A percentile compares a stretch with the other conserved stretches of the same genome.
Conservation (phyloP, 192 early-diverging fungal genomes). For the Polychytrium aggregatum region DNA sequence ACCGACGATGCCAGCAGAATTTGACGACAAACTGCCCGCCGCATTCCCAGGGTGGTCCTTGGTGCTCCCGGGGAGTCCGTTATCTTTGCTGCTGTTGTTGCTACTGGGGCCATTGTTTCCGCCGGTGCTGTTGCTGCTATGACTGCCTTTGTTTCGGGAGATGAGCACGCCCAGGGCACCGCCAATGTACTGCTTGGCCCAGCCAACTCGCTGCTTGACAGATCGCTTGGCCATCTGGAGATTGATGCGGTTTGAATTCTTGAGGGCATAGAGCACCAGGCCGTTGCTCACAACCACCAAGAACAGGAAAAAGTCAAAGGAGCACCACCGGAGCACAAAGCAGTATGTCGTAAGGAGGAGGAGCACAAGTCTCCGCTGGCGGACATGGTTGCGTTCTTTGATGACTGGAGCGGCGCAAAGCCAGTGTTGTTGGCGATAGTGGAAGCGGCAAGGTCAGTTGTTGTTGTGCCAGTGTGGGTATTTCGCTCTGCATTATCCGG, state of each 20-base stretch:
- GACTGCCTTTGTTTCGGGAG: no score
- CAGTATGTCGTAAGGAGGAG: not conserved
- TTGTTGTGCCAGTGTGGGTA: no score
- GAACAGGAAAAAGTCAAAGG: slow-evolving; percentile 2
- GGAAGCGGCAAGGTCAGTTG: not conserved
- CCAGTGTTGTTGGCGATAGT: not conserved
- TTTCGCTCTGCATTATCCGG: no score
- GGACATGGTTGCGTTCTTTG: not conserved
- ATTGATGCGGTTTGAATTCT: slow-evolving; percentile 1
- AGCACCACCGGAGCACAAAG: not conserved
- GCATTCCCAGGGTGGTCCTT: no score
- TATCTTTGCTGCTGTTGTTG: no score
- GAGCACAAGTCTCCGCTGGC: not conserved
- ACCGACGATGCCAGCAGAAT: no score
- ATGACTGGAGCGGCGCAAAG: not conserved
- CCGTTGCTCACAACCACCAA: not conserved
- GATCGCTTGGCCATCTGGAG: slow-evolving; percentile 1
- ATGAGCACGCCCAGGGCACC: no score
- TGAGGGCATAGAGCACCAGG: not conserved
- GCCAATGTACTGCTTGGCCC: slow-evolving; percentile 3
- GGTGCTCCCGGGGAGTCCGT: no score
- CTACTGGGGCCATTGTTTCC: no score
- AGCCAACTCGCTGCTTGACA: slow-evolving; percentile 1
- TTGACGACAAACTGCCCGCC: no score
- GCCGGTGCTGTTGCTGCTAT: no score